Base-by-base conservation (phyloP, 441 rosid genomes). In the Pelargonium myrrhifolium region DNA sequence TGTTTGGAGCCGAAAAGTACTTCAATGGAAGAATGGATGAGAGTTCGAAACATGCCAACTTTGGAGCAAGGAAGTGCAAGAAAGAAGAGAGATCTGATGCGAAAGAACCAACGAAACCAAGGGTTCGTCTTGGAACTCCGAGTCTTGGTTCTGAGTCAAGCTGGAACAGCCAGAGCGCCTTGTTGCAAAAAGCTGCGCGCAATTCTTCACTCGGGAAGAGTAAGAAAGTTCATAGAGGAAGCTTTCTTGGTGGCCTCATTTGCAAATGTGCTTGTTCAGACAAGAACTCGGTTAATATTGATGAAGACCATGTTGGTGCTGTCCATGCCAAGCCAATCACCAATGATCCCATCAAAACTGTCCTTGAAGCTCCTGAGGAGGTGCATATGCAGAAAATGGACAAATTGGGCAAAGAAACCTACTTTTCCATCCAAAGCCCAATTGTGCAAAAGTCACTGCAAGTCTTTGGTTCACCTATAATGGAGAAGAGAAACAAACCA, bases 201-300 rank as follows among this genome's bases (percentile, higher is more conserved):
- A 69, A 72, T 28, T 28, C 31, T 1, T 28, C 31, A 28, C 31
- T 28, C 31, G 31, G 31, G 15, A 77, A 76, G 71, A 71, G 76
- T 47, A 67, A 51, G n/a, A 82, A 72, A 78, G 72, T 20, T 4
- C 55, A 70, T 0, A 65, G 73, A 17, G 84, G 80, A 79, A 80
- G 79, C 9, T 83, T 93, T 47, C 81, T 93, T 24, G 70, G 87
- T 4, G 75, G 74, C 11, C 69, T 93, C n/a, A 78, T 80, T 67
- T 89, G 97, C 80, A 86, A 68, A 64, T 88, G 97, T 45, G 75
- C 65, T 12, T 93, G 97, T 67, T 82, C 83, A 62, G 90, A 87
- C 62, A 73, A 75, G 61, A 73, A 80, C 14, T 83, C 96, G 0
- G 12, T 18, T 9, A 28, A 56, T 39, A 81, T 84, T 24, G 94